phyloP scores from a whole-genome alignment of 192 early-diverging fungal species.

The Gryganskiella cystojenkinii region DNA sequence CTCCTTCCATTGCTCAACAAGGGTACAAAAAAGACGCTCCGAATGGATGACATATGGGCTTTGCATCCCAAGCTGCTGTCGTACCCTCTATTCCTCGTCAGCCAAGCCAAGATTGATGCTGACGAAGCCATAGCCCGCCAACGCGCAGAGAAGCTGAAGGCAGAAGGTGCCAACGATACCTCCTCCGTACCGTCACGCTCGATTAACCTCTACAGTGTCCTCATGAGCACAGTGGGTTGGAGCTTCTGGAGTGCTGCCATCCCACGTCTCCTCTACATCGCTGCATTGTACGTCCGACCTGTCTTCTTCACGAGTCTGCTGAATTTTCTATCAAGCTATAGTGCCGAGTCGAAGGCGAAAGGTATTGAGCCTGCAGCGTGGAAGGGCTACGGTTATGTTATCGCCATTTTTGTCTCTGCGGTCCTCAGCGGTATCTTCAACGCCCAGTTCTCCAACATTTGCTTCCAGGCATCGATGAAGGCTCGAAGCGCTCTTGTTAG shows the following conservation, averaged over 20 bases:
- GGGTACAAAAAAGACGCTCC: conserved; percentile 69
- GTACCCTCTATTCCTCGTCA: neutral
- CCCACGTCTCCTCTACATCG: conserved; percentile 14
- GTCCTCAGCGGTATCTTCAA: conserved; percentile 60
- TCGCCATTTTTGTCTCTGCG: conserved; percentile 67
- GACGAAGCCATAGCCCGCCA: conserved; percentile 1
- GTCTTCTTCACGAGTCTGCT: conserved; percentile 68
- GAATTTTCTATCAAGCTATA: conserved; percentile 36
- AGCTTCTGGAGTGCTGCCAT: conserved; percentile 12
- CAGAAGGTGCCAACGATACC: neutral
- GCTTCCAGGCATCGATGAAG: conserved; percentile 72
- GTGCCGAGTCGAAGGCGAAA: conserved; percentile 11
- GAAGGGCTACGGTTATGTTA: conserved; percentile 66
- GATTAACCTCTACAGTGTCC: neutral
- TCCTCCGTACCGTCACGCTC: neutral
- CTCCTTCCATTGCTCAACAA: conserved; percentile 76
- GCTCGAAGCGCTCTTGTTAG: conserved; percentile 66
- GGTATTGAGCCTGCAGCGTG: conserved; percentile 56
- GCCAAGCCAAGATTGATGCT: neutral
- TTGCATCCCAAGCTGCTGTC: conserved; percentile 32
- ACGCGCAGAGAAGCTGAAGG: neutral
- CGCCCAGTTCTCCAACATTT: conserved; percentile 71
- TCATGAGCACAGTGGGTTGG: conserved; percentile 12
- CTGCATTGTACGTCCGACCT: conserved; percentile 62
- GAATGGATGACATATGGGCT: conserved; percentile 69